phyloP scores from a whole-genome alignment of 768 basidiomycete species.

The Amanita muscaria region DNA sequence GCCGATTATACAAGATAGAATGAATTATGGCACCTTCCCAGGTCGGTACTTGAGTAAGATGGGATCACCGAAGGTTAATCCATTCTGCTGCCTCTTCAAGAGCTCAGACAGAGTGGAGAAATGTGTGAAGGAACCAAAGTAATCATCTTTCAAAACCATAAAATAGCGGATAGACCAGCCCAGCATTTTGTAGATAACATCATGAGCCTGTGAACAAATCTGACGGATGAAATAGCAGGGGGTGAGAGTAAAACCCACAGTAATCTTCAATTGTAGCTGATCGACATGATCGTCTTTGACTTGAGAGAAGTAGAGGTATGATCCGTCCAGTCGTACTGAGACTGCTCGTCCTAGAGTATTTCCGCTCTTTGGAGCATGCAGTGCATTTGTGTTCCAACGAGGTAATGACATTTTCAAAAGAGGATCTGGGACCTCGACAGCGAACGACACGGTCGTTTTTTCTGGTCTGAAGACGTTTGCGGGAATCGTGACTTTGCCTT shows the following conservation, averaged over 20 bases:
- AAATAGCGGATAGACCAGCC: slow-evolving; percentile 89
- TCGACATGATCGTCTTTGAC: slow-evolving; percentile 68
- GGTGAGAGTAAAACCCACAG: slow-evolving; percentile 40
- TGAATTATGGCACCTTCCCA: slow-evolving; percentile 47
- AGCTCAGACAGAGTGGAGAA: slow-evolving; percentile 87
- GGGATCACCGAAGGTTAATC: slow-evolving; percentile 69
- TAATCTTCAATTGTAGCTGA: slow-evolving; percentile 59
- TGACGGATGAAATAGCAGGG: slow-evolving; percentile 5
- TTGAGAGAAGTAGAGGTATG: slow-evolving; percentile 67
- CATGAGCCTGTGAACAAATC: slow-evolving; percentile 31
- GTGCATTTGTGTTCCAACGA: slow-evolving; percentile 79
- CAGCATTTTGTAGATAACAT: slow-evolving; percentile 56
- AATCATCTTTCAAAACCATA: slow-evolving; percentile 87
- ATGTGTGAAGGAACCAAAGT: slow-evolving; percentile 89
- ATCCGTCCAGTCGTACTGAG: slow-evolving; percentile 49
- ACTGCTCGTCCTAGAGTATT: slow-evolving; percentile 55
- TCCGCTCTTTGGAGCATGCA: slow-evolving; percentile 54
- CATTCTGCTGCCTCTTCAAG: slow-evolving; percentile 52
- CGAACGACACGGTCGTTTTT: slow-evolving; percentile 57
- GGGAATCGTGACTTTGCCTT: slow-evolving; percentile 46
- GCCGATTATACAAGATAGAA: background rate
- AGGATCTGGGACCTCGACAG: slow-evolving; percentile 49
- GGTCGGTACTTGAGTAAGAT: slow-evolving; percentile 71
- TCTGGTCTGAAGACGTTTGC: slow-evolving; percentile 68
- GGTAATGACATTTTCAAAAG: slow-evolving; percentile 61